Conservation (phyloP, 306 rosid species). For the Malus fusca region DNA sequence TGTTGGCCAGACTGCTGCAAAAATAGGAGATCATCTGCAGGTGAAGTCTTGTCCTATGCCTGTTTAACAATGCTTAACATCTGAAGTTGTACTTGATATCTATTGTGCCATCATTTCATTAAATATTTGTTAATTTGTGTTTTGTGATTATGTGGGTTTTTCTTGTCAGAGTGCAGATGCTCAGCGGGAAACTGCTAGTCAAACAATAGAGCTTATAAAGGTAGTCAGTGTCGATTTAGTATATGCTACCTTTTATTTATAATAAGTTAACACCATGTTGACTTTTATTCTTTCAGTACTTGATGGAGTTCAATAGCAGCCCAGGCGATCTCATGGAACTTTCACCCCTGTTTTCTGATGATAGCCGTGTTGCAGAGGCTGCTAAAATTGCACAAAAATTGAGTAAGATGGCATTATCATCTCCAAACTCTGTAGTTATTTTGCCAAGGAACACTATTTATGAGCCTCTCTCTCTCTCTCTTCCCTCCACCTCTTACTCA, state of each 20-base stretch:
- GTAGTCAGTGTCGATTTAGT: conserved; percentile 33
- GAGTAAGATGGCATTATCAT: conserved; percentile 47
- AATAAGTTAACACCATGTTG: conserved; percentile 26
- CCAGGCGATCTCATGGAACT: conserved; percentile 99
- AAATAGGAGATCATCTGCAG: conserved; percentile 99
- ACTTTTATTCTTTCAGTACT: conserved; percentile 65
- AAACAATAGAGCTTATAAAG: conserved; percentile 93
- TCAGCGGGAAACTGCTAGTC: conserved; percentile 98
- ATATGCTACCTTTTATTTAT: conserved; percentile 7
- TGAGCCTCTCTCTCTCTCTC: background rate
- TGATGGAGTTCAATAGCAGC: conserved; percentile 99
- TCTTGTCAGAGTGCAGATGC: conserved; percentile 94
- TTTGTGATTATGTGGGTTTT: conserved; percentile 22
- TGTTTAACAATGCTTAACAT: conserved; percentile 11
- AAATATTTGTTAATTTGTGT: conserved; percentile 19
- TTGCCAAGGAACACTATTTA: background rate
- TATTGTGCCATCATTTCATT: conserved; percentile 6
- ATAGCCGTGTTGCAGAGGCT: conserved; percentile 98
- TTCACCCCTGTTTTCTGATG: conserved; percentile 96
- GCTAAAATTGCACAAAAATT: conserved; percentile 98
- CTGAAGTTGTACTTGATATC: conserved; percentile 2
- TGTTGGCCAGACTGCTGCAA: conserved; percentile 99
- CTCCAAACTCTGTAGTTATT: background rate
- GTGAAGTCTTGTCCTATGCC: conserved; percentile 40
- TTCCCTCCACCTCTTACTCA: background rate